Percentiles rank a stretch among this genome's conserved stretches.
phyloP scores from a whole-genome alignment of 179 eudicot species.

The Amaranthus tricolor region DNA sequence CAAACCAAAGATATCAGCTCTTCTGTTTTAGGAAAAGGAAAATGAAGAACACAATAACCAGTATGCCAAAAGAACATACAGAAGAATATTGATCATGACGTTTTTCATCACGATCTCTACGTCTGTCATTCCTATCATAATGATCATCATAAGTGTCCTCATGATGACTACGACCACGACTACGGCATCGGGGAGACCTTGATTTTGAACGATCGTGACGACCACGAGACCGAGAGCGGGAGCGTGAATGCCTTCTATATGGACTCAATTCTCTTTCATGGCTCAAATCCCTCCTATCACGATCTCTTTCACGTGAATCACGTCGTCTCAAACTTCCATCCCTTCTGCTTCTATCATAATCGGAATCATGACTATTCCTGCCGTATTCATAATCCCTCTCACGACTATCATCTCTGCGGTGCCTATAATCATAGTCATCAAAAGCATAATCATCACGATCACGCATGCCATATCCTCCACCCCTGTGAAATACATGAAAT shows the following conservation, averaged over 20 bases:
- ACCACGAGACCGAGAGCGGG: conserved; percentile 67
- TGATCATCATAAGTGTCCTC: conserved; percentile 80
- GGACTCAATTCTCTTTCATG: conserved; percentile 79
- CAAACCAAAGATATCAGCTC: conserved; percentile 15
- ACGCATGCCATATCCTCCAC: conserved; percentile 65
- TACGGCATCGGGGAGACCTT: conserved; percentile 79
- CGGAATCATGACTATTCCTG: conserved; percentile 89
- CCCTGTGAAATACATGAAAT: conserved; percentile 46
- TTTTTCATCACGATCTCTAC: conserved; percentile 80
- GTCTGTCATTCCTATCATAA: conserved; percentile 61
- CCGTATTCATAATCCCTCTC: conserved; percentile 82
- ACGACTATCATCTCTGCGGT: conserved; percentile 76
- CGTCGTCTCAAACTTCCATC: conserved; percentile 85
- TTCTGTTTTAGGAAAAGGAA: background rate
- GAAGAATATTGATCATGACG: conserved; percentile 62
- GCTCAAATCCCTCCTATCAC: conserved; percentile 67
- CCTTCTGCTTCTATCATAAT: conserved; percentile 75
- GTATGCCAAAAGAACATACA: conserved; percentile 36
- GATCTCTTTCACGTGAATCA: conserved; percentile 78
- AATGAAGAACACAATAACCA: background rate
- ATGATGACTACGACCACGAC: conserved; percentile 75
- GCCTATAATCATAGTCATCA: conserved; percentile 79
- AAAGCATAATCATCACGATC: conserved; percentile 66
- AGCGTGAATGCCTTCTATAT: conserved; percentile 68
- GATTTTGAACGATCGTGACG: conserved; percentile 70